Evolutionary conservation across 371 early-diverging fungal genomes (phyloP).

Genomic region (Mortierella sp.): DNA sequence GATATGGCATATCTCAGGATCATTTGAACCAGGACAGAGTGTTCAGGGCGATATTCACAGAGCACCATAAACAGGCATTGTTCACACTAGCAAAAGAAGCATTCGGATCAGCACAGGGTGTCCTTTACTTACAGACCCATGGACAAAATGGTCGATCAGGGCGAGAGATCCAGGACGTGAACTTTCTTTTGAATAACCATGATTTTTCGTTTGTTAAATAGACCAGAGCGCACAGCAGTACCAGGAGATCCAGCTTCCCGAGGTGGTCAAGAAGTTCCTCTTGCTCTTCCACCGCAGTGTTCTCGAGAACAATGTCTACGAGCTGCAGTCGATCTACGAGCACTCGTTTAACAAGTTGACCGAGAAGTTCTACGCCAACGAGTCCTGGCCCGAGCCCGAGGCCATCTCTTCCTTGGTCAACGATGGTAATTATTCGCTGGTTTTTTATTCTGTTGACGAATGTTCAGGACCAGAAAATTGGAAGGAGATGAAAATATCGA

Average conservation of each 20-base stretch:
- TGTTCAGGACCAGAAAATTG: not conserved
- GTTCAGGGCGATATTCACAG: not conserved
- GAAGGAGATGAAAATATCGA: not conserved
- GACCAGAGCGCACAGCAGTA: constrained; percentile 62
- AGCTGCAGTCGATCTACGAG: constrained; percentile 91
- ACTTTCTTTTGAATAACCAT: no score
- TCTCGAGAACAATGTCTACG: constrained; percentile 83
- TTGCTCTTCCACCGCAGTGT: constrained; percentile 85
- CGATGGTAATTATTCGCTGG: constrained; percentile 70
- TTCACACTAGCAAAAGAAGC: not conserved
- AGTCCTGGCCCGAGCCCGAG: constrained; percentile 93
- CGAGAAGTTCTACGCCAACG: constrained; percentile 91
- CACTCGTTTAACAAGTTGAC: constrained; percentile 92
- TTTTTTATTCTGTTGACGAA: not conserved
- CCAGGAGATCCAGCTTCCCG: constrained; percentile 77
- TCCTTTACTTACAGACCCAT: no score
- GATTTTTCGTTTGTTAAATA: constrained; percentile 22
- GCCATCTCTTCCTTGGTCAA: constrained; percentile 86
- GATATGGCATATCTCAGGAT: not conserved
- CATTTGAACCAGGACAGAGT: not conserved
- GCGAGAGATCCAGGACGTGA: no score
- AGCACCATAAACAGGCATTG: not conserved
- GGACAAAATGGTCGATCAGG: no score
- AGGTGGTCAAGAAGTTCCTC: constrained; percentile 87
- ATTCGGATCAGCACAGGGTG: no score